Conservation (phyloP, 352 stramenopile species). For the Phytopythium sindhum region DNA sequence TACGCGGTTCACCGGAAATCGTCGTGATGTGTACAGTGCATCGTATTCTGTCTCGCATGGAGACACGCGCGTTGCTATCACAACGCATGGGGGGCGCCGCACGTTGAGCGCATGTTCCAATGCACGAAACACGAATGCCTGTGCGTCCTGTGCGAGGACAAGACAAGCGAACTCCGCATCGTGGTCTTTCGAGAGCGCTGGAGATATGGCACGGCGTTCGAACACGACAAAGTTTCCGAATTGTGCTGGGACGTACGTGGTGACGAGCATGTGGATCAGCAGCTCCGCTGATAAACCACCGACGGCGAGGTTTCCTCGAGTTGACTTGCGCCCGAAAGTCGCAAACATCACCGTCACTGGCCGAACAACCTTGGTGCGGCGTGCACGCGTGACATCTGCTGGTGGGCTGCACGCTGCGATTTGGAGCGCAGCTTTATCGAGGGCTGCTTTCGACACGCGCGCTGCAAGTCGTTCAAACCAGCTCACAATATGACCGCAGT, state of each 20-base stretch:
- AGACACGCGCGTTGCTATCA: slow-evolving; percentile 39
- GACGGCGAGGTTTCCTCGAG: slow-evolving; percentile 74
- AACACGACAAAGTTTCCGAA: slow-evolving; percentile 91
- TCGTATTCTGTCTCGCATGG: slow-evolving; percentile 10
- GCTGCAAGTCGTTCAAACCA: slow-evolving; percentile 68
- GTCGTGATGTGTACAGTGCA: slow-evolving; percentile 11
- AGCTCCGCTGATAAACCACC: slow-evolving; percentile 83
- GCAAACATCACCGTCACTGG: slow-evolving; percentile 88
- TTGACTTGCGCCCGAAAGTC: slow-evolving; percentile 84
- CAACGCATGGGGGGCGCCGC: slow-evolving; percentile 80
- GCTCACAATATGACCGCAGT: slow-evolving; percentile 52
- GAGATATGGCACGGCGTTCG: slow-evolving; percentile 62
- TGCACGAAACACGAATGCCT: slow-evolving; percentile 59
- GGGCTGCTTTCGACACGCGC: slow-evolving; percentile 39
- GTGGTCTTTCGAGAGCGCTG: slow-evolving; percentile 38
- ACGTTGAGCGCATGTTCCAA: slow-evolving; percentile 90
- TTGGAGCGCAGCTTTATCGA: slow-evolving; percentile 59
- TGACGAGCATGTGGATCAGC: slow-evolving; percentile 90
- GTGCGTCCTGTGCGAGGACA: slow-evolving; percentile 32
- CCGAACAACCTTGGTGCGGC: slow-evolving; percentile 75
- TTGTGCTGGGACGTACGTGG: slow-evolving; percentile 89
- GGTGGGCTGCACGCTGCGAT: slow-evolving; percentile 69
- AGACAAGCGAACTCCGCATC: slow-evolving; percentile 47
- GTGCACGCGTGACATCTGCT: slow-evolving; percentile 43
- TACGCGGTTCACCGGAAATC: slow-evolving; percentile 76